Base-by-base conservation (phyloP, 495 filamentous ascomycete genomes). In the Penicillium cinerascens region DNA sequence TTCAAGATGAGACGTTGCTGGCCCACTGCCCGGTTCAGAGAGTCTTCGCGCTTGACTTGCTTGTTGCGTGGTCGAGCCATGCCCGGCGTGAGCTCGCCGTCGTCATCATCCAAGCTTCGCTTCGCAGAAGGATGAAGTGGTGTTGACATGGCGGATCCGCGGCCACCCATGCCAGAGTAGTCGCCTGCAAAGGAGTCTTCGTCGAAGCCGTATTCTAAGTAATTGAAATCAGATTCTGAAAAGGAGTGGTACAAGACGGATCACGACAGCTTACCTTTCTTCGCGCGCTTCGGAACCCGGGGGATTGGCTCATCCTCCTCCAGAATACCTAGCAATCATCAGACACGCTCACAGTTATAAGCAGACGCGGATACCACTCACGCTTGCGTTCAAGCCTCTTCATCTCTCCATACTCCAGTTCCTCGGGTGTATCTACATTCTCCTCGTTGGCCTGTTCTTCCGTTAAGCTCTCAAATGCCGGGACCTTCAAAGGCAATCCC, bases 401-500 rank as follows among this genome's bases (percentile, higher is more conserved):
- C 48, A 82, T 75, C 51, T 86, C 85, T 38, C 95, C 93, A 71
- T 92, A 98, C 8, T 87, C 84, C 42, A 87, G 74, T 69, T 98
- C 93, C 39, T 89, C 87, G 13, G 80, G 76, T 0, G 92, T 86
- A 65, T 98, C 93, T n/a, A 92, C 82, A 60, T 98, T 97, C 70
- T 98, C 93, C 23, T 77, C 67, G 7, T 81, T 85, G 42, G 87
- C 88, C 61, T 95, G 81, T 22, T 89, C 88, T 36, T 84, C 72
- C 0, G 83, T 88, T 71, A 98, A 76, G 61, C 82, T 79, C 40
- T 87, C 84, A 66, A 97, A 87, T 4, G 76, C 66, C 8, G 93
- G 93, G 8, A 96, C 88, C 59, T 92, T 96, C 75, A 82, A 83
- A 72, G 77, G 90, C 69, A 77, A 77, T 51, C 72, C 87, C 50